Conservation (phyloP, 106 monocot species). For the Dactylorhiza incarnata region DNA sequence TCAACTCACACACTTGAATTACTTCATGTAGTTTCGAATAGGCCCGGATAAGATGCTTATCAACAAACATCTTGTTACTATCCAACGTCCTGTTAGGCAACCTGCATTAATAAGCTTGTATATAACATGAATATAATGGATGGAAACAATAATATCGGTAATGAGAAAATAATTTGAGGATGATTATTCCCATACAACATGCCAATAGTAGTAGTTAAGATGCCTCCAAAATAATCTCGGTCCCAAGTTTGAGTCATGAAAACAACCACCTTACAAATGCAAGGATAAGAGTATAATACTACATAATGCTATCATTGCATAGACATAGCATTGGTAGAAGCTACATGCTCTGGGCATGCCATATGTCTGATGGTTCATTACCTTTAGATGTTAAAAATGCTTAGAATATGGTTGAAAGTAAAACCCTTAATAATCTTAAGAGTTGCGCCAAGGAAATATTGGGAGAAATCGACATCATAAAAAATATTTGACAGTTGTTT, state of each 20-base stretch:
- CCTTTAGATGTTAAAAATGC: not conserved
- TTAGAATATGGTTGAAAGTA: not conserved
- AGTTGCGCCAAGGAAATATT: not conserved
- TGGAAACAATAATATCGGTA: not conserved
- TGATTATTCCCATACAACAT: not conserved
- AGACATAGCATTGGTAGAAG: not conserved
- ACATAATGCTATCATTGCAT: not conserved
- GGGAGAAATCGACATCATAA: not conserved
- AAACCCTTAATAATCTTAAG: not conserved
- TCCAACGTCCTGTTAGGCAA: not conserved
- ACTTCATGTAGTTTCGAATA: not conserved
- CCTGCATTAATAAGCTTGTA: not conserved
- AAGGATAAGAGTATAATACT: not conserved
- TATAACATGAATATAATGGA: not conserved
- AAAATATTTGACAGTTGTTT: not conserved
- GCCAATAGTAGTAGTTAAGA: no score
- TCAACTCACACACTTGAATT: no score
- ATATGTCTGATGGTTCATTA: not conserved
- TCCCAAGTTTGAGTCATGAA: not conserved
- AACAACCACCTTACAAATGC: not conserved
- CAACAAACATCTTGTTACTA: not conserved
- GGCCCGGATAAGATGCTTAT: not conserved
- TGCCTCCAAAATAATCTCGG: not conserved
- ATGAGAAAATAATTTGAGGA: not conserved
- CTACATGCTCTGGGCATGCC: not conserved